Percentiles rank a stretch among this genome's conserved stretches.
These are phyloP conservation scores for Salix koriyanagi DNA, from an alignment of 345 rosid genomes.

Conservation along the genomic window DNA sequence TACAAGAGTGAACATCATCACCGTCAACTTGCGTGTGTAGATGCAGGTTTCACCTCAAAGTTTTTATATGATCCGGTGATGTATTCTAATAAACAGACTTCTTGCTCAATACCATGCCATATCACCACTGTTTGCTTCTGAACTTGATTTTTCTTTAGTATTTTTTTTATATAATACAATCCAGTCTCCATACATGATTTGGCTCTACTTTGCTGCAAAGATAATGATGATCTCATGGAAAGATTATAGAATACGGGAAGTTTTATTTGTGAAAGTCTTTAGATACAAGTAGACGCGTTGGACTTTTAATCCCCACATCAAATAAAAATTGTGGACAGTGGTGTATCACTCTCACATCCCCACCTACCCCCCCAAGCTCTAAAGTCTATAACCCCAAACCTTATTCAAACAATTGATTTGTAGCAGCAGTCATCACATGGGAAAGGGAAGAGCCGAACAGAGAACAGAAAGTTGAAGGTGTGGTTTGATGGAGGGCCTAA, in stretches of 20 bases:
- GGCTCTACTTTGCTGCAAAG: background rate
- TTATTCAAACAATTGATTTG: background rate
- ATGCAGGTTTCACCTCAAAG: too few species aligned
- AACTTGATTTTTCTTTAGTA: background rate
- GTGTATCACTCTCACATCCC: background rate
- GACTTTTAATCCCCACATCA: conserved; percentile 10
- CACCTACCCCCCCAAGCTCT: conserved; percentile 15
- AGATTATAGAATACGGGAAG: background rate
- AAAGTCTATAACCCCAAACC: background rate
- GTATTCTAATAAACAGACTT: background rate
- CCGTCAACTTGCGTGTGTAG: too few species aligned
- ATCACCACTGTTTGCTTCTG: background rate
- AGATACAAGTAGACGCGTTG: conserved; percentile 12
- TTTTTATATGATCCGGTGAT: background rate
- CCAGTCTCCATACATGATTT: background rate
- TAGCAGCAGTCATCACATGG: background rate
- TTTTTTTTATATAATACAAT: background rate
- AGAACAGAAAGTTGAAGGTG: too few species aligned
- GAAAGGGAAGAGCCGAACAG: background rate
- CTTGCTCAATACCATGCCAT: background rate
- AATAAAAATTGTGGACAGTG: background rate
- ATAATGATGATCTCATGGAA: background rate
- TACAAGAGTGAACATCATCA: too few species aligned
- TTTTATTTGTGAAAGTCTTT: background rate
- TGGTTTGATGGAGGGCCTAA: conserved; percentile 65